Conservation (phyloP, 1,284 basidiomycete genomes). For the Microbotryum violaceum region DNA sequence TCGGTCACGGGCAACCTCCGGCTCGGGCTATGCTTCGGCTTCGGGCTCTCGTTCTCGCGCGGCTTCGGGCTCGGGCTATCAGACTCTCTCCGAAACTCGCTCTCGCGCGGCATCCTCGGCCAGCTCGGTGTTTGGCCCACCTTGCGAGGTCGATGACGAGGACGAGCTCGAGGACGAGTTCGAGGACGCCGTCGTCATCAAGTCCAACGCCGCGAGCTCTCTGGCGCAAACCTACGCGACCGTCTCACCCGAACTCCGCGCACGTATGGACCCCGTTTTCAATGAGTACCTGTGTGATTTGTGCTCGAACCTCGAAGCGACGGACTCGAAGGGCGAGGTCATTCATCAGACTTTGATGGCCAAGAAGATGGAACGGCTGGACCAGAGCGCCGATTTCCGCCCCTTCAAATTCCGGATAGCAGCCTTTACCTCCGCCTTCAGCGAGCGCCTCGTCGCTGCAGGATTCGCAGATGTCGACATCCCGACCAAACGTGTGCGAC, state of each 20-base stretch:
- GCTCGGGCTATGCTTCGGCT: slow-evolving; percentile 23
- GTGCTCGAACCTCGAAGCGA: slow-evolving; percentile 87
- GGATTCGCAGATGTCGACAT: slow-evolving; percentile 49
- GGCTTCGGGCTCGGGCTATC: slow-evolving; percentile 30
- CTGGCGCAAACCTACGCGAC: slow-evolving; percentile 32
- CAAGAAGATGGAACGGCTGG: slow-evolving; percentile 84
- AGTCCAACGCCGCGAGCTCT: slow-evolving; percentile 11
- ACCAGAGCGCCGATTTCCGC: slow-evolving; percentile 91
- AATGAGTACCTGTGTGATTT: slow-evolving; percentile 78
- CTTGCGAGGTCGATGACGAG: slow-evolving; percentile 18
- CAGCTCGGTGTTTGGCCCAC: slow-evolving; percentile 21
- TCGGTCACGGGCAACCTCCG: slow-evolving; percentile 27
- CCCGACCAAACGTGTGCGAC: slow-evolving; percentile 69
- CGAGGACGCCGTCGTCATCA: slow-evolving; percentile 2
- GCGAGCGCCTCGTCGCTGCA: slow-evolving; percentile 64
- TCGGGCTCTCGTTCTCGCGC: slow-evolving; percentile 31
- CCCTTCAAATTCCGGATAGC: slow-evolving; percentile 99
- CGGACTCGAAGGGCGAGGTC: slow-evolving; percentile 87
- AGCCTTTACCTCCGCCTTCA: slow-evolving; percentile 93
- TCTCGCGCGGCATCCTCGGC: slow-evolving; percentile 28
- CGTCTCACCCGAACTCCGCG: slow-evolving; percentile 58
- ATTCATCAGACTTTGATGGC: slow-evolving; percentile 99
- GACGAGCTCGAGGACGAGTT: slow-evolving; percentile 21
- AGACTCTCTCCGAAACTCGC: slow-evolving; percentile 26
- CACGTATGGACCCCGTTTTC: slow-evolving; percentile 82